Base-by-base conservation (phyloP, 2,329 filamentous ascomycete genomes). In the Knufia fluminis region DNA sequence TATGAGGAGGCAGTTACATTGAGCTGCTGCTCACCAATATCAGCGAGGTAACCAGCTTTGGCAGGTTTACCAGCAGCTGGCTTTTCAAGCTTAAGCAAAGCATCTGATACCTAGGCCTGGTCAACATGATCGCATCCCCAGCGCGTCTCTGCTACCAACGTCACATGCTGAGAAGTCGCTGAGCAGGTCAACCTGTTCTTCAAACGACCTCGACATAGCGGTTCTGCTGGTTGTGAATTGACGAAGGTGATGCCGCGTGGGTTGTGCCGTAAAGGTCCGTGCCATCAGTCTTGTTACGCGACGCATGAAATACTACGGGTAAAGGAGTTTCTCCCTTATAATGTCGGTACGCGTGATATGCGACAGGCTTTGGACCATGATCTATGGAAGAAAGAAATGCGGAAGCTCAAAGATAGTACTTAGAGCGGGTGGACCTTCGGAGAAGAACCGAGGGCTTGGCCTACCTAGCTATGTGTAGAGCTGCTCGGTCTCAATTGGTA, bases 1-100 rank as follows among this genome's bases (percentile, higher is more conserved):
- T 17, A 12, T 23, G n/a, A 3, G 39, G 26, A 20, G 19, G 16
- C 33, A 36, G 10, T 26, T 23, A 10, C 28, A 35, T 32, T 36
- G 35, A 14, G 32, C 31, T n/a, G 19, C 2, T 45, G 23, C 62
- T 57, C 63, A 80, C 77, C 61, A 46, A 81, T 71, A 61, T 87
- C 82, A 32, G 79, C 70, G 32, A 89, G 67, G 61, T 80, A 82
- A 48, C 85, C 85, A 22, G 80, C 82, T 41, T 77, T 74, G 9
- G 80, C 73, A 7, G 82, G 75, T 17, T 57, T 53, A 9, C 66
- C 67, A 22, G 59, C 48, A 4, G 62, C 56, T 3, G 58, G 53
- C 40, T 66, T 66, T 52, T 82, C 76, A 42, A 89, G 72, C 60
- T 83, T 85, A 49, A 86, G 72, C 1, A 89, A 74, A 4, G 83